Base-by-base conservation (phyloP, 2,329 filamentous ascomycete species). In the Pseudocercospora fijiensis region DNA sequence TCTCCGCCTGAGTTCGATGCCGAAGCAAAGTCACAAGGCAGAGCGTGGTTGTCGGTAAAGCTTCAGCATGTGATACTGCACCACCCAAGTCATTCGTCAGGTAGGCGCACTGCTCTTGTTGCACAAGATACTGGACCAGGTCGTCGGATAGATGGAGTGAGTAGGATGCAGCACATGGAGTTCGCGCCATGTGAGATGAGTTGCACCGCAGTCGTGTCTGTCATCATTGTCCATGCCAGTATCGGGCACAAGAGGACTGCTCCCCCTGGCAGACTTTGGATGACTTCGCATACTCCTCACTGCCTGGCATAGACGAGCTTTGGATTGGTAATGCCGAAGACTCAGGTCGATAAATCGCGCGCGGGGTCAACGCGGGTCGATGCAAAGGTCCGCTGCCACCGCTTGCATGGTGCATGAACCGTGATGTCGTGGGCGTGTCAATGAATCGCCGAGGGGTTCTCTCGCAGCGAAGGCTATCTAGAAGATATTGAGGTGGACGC, bases 281-380 rank as follows among this genome's bases (percentile, higher is more conserved):
- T 41, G 18, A 41, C 16, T 41, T 41, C 16, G 13, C 16, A 41
- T 13, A 41, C 37, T 41, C 37, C 37, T 41, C 37, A 41, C 37
- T 7, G 16, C 18, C 45, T 18, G 22, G 49, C 22, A 26, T 10
- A 18, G 49, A 26, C 11, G 49, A 53, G 22, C 11, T 53, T 8
- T 10, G 22, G 26, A 53, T 53, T 53, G 49, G 49, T 53, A 24
- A 53, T 53, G 8, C 6, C 49, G 24, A 53, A 53, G 49, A 53
- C 49, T 53, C 49, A 53, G 9, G 26, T 26, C 24, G 16, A n/a
- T 26, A 30, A 6, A n/a, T 26, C 7, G 49, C 49, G 49, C 49
- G 49, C 49, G 49, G 49, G 49, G 49, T 53, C 49, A 28, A 53
- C 26, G 49, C 49, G 49, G 49, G 49, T 53, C 49, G 49, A 53